Evolutionary conservation across 1,284 basidiomycete species (phyloP).

Genomic region (Baeospora myosura): DNA sequence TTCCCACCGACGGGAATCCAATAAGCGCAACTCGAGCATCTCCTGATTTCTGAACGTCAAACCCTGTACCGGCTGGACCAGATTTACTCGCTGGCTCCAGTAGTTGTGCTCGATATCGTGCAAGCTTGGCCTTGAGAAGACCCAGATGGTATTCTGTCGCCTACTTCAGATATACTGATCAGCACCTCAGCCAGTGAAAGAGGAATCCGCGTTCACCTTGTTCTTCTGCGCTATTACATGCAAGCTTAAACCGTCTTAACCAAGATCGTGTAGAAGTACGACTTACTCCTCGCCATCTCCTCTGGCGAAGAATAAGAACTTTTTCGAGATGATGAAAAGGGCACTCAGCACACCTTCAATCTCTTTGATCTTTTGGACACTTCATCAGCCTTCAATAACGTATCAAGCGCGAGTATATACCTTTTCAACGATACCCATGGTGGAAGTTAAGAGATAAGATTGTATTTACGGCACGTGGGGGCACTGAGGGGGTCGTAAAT

Average conservation of each 20-base stretch:
- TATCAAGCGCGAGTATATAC: constrained; percentile 30
- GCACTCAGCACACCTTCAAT: constrained; percentile 68
- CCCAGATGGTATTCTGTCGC: constrained; percentile 89
- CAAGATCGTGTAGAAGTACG: constrained; percentile 7
- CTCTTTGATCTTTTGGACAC: constrained; percentile 78
- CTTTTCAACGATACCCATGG: constrained; percentile 89
- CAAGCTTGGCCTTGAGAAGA: constrained; percentile 85
- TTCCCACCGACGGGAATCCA: constrained; percentile 92
- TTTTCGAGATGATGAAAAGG: constrained; percentile 5
- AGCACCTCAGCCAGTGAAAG: not conserved
- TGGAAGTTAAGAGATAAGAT: constrained; percentile 16
- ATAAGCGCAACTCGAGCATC: constrained; percentile 92
- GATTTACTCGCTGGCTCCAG: constrained; percentile 82
- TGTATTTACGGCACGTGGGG: not conserved
- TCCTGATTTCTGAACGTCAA: constrained; percentile 91
- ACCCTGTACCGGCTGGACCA: constrained; percentile 78
- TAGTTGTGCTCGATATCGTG: constrained; percentile 85
- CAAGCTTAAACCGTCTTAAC: no score
- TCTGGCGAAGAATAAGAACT: constrained; percentile 38
- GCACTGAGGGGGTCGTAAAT: no score
- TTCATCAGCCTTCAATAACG: no score
- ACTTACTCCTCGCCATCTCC: constrained; percentile 91
- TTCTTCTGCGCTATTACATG: constrained; percentile 76
- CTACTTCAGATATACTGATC: constrained; percentile 34
- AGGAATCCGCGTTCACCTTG: constrained; percentile 42